A percentile compares a stretch with the other conserved stretches of the same genome.
Evolutionary conservation across 2,329 filamentous ascomycete genomes (phyloP).

Genomic region (Aspergillus uvarum): DNA sequence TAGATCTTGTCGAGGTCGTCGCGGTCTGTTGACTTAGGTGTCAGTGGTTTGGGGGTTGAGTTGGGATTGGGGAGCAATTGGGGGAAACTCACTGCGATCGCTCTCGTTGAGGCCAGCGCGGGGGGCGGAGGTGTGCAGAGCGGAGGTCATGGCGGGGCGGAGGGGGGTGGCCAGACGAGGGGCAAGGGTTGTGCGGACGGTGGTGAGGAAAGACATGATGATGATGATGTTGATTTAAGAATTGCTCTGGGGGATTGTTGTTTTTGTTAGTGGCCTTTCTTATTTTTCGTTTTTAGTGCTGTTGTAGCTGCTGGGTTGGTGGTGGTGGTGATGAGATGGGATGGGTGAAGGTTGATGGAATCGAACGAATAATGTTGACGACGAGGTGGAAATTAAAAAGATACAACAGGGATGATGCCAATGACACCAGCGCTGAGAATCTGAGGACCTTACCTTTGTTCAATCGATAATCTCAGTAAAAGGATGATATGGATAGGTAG

Average conservation of each 20-base stretch:
- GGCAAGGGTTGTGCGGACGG: conserved; percentile 24
- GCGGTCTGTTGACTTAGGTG: conserved; percentile 32
- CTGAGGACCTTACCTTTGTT: not conserved
- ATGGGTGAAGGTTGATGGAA: too few relatives aligned
- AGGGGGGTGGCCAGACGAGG: conserved; percentile 24
- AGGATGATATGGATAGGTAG: not conserved
- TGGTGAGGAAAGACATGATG: conserved; percentile 39
- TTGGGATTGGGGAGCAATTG: not conserved
- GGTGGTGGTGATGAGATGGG: not conserved
- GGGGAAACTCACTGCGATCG: conserved; percentile 31
- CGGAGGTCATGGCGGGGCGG: conserved; percentile 17
- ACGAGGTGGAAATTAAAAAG: too few relatives aligned
- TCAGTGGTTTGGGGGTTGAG: not conserved
- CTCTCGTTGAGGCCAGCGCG: conserved; percentile 35
- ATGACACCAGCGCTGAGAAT: not conserved
- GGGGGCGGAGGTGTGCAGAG: conserved; percentile 32
- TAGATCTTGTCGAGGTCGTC: conserved; percentile 47
- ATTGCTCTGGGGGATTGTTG: not conserved
- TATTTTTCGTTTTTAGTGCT: not conserved
- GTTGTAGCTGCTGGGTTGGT: not conserved
- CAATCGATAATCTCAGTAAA: not conserved
- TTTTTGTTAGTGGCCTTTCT: not conserved
- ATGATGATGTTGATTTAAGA: not conserved
- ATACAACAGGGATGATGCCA: not conserved
- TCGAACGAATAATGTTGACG: not conserved